Conservation (phyloP, 306 rosid genomes). For the Lathyrus sativus region DNA sequence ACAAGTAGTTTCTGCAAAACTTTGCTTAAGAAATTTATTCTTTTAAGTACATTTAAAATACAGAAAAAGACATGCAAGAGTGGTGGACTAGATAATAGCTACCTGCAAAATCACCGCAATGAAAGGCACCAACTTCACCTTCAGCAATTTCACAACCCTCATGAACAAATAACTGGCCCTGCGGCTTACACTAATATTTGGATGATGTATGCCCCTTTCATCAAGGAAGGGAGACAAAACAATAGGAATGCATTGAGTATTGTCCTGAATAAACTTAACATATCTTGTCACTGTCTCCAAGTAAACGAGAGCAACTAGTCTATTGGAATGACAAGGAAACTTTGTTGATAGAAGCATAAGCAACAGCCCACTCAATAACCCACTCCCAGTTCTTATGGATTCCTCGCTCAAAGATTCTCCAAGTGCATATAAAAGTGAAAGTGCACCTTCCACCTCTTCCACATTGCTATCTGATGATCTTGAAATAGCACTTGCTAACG, state of each 20-base stretch:
- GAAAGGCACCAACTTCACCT: conserved; percentile 83
- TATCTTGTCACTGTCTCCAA: conserved; percentile 90
- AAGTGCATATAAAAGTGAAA: conserved; percentile 75
- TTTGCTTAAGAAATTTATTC: background rate
- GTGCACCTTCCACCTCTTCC: conserved; percentile 92
- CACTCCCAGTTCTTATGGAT: conserved; percentile 64
- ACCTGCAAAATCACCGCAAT: conserved; percentile 94
- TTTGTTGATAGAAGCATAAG: conserved; percentile 75
- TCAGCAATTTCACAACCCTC: conserved; percentile 91
- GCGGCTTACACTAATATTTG: conserved; percentile 74
- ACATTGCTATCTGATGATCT: conserved; percentile 69
- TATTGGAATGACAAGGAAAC: conserved; percentile 86
- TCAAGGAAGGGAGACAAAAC: conserved; percentile 91
- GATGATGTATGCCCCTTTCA: conserved; percentile 95
- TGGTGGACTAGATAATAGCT: conserved; percentile 28
- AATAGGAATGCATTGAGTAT: conserved; percentile 71
- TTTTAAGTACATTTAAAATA: conserved; percentile 12
- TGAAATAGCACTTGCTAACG: conserved; percentile 65
- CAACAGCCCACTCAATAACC: conserved; percentile 72
- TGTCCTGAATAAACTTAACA: conserved; percentile 80
- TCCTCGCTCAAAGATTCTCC: conserved; percentile 85
- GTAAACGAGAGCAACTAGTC: conserved; percentile 93
- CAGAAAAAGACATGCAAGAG: conserved; percentile 16
- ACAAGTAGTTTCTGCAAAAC: conserved; percentile 7
- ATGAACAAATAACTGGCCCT: conserved; percentile 93